Percentiles rank a stretch among this genome's conserved stretches.
Conservation (phyloP, 192 early-diverging fungal species). For the Umbelopsis isabellina region DNA sequence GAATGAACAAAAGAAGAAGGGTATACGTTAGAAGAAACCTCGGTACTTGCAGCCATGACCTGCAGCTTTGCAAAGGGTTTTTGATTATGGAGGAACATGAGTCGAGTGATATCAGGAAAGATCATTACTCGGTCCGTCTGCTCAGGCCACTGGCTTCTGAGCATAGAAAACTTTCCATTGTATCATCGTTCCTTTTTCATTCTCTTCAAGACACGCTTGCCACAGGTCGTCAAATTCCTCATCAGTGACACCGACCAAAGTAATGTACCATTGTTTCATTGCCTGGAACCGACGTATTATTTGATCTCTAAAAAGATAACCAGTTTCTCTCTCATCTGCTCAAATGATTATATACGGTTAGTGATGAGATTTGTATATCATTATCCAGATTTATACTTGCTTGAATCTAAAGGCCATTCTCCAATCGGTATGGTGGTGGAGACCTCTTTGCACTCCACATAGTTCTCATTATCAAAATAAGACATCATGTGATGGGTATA, state of each 20-base stretch:
- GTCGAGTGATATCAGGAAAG: no score
- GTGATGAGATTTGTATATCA: no score
- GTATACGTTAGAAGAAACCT: no score
- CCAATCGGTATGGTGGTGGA: constrained; percentile 26
- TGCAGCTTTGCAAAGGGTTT: no score
- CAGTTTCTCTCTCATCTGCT: constrained; percentile 29
- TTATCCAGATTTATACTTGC: constrained; percentile 5
- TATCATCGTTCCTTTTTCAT: neutral
- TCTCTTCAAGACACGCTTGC: constrained; percentile 2
- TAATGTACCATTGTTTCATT: constrained; percentile 10
- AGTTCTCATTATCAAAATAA: constrained; percentile 5
- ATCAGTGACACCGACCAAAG: neutral
- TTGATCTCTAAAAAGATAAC: constrained; percentile 35
- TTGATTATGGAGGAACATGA: no score
- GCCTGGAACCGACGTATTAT: constrained; percentile 7
- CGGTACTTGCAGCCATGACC: no score
- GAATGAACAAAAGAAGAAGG: no score
- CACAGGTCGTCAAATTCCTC: constrained; percentile 3
- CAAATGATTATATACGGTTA: neutral
- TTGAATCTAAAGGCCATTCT: constrained; percentile 29
- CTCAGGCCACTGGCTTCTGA: neutral
- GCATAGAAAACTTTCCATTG: neutral
- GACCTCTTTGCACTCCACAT: neutral
- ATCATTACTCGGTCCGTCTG: no score
- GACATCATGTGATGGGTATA: neutral